phyloP scores from a whole-genome alignment of 441 rosid genomes.

The Bruguiera hainesii region DNA sequence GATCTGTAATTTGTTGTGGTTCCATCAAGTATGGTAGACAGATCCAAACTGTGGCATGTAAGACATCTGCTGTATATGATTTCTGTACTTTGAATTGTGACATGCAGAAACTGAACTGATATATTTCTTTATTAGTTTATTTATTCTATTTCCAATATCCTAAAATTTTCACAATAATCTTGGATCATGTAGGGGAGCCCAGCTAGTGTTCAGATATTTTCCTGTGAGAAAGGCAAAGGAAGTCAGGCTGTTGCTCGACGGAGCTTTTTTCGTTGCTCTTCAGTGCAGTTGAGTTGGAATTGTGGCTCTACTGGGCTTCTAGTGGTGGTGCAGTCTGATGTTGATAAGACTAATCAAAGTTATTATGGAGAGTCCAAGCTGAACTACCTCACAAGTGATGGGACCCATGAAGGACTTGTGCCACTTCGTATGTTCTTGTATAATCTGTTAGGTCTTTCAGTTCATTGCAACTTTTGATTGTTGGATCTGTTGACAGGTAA shows the following conservation, averaged over 20 bases:
- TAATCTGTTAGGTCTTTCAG: constrained; percentile 3
- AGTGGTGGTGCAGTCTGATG: constrained; percentile 81
- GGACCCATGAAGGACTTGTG: constrained; percentile 79
- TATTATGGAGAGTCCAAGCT: constrained; percentile 90
- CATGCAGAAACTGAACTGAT: constrained; percentile 8
- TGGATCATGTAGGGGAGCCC: constrained; percentile 69
- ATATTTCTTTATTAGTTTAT: background rate
- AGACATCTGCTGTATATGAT: background rate
- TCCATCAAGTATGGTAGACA: background rate
- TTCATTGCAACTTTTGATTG: constrained; percentile 28
- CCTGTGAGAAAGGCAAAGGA: constrained; percentile 56
- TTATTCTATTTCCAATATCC: background rate
- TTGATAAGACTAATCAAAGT: constrained; percentile 90
- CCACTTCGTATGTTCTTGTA: constrained; percentile 63
- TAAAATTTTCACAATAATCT: constrained; percentile 1
- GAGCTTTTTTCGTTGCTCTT: constrained; percentile 81
- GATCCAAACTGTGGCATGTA: background rate
- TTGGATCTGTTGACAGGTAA: constrained; percentile 55
- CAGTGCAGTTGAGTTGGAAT: constrained; percentile 84
- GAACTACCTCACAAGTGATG: constrained; percentile 80
- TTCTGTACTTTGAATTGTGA: background rate
- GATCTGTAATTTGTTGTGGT: constrained; percentile 2
- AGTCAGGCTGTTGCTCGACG: constrained; percentile 74
- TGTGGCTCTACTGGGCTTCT: constrained; percentile 81
- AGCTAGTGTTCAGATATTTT: constrained; percentile 87